Base-by-base conservation (phyloP, 2,329 filamentous ascomycete species). In the Dothiorella sarmentorum region DNA sequence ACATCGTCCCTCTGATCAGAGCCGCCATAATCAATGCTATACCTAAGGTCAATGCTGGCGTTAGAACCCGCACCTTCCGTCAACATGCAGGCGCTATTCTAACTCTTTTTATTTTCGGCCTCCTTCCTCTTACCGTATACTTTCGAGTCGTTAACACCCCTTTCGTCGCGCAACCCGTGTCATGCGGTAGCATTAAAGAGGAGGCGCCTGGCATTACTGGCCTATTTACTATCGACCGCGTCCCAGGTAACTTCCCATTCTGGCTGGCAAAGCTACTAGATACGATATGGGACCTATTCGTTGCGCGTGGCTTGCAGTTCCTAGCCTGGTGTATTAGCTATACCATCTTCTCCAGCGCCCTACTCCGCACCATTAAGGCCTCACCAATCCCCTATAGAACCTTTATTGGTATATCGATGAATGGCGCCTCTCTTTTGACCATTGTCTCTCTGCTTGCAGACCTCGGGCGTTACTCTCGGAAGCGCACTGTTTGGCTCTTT, bases 181-280 rank as follows among this genome's bases (percentile, higher is more conserved):
- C 22, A 2, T 55, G 51, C 37, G 35, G 31, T 6, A 17, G n/a
- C 31, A 24, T 37, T 3, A 2, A 31, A 7, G 20, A 49, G 13
- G 22, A 15, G 9, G 18, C 22, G 6, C 22, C 43, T n/a, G 43
- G 55, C 3, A 29, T 49, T 20, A 31, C 31, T 63, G 61, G 7
- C 47, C 33, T 72, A 1, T 72, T 71, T 31, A 63, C 67, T 15
- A 61, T 72, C 4, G 69, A 71, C 55, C 24, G 37, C 3, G 66
- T 64, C 0, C 67, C 60, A 29, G 70, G 69, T 0, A 44, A 29
- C 0, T 67, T 68, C 18, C 53, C 66, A 0, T 74, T 74, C 47
- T 62, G 67, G 9, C 63, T 65, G 9, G 73, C 64, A 13, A 74
- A 75, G 51, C 61, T 67, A 2, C 68, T 75, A n/a, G 71, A 73